Percentiles rank a stretch among this genome's conserved stretches.
Evolutionary conservation across 495 filamentous ascomycete species (phyloP).

Genomic region (Aspergillus olivimuriae): DNA sequence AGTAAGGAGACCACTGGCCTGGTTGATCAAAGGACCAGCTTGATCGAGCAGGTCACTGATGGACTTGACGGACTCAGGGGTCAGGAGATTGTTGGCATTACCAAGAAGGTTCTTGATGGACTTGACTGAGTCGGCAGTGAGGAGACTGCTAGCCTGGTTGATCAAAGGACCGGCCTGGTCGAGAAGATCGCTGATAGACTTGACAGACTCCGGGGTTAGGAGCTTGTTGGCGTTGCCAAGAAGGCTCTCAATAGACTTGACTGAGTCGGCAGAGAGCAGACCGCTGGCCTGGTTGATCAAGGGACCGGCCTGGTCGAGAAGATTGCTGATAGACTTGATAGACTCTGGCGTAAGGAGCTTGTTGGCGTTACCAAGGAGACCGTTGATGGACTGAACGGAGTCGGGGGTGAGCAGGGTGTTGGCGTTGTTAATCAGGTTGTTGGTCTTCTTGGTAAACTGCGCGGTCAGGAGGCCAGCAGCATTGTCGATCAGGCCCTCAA

Average conservation of each 20-base stretch:
- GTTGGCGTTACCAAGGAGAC: slow-evolving; percentile 20
- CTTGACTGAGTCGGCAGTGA: slow-evolving; percentile 23
- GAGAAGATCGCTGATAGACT: slow-evolving; percentile 31
- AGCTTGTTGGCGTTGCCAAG: slow-evolving; percentile 22
- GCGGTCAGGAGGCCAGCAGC: slow-evolving; percentile 31
- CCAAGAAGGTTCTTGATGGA: slow-evolving; percentile 18
- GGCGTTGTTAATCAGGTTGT: slow-evolving; percentile 27
- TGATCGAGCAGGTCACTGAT: slow-evolving; percentile 32
- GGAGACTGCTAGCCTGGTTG: too few species aligned
- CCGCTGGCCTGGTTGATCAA: too few species aligned
- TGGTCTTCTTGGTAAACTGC: slow-evolving; percentile 31
- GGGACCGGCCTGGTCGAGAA: slow-evolving; percentile 30
- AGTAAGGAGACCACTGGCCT: too few species aligned
- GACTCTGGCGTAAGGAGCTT: too few species aligned
- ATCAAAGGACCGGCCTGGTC: slow-evolving; percentile 26
- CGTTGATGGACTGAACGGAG: slow-evolving; percentile 30
- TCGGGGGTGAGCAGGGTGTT: slow-evolving; percentile 22
- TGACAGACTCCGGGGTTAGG: slow-evolving; percentile 21
- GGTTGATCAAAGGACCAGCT: slow-evolving; percentile 23
- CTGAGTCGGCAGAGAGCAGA: slow-evolving; percentile 22
- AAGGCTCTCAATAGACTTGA: slow-evolving; percentile 16
- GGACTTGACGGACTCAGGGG: slow-evolving; percentile 24
- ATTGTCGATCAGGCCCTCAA: slow-evolving; percentile 31
- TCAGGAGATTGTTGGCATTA: slow-evolving; percentile 18
- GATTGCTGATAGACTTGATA: slow-evolving; percentile 30